A percentile compares a stretch with the other conserved stretches of the same genome.
These are phyloP conservation scores for Scleroderma bovista DNA, from an alignment of 768 basidiomycete species.

Conservation along the genomic window DNA sequence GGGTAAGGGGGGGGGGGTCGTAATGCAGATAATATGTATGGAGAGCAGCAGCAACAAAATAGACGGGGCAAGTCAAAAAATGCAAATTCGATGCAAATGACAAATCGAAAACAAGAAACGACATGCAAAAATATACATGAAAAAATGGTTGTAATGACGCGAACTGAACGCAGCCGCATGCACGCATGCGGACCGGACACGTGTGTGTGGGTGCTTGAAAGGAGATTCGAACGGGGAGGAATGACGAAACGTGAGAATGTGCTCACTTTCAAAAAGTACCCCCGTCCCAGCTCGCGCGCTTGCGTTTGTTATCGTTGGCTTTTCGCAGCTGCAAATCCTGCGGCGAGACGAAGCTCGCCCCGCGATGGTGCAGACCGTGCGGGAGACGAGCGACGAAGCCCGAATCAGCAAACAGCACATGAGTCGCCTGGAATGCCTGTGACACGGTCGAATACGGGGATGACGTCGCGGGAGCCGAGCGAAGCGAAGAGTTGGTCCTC, in stretches of 20 bases:
- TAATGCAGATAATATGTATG: slow-evolving; percentile 11
- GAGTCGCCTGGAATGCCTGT: slow-evolving; percentile 31
- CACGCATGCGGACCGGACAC: neutral
- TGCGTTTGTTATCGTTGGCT: slow-evolving; percentile 48
- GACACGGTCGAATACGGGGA: slow-evolving; percentile 20
- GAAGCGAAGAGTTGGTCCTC: slow-evolving; percentile 29
- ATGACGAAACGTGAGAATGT: slow-evolving; percentile 6
- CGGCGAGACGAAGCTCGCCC: slow-evolving; percentile 48
- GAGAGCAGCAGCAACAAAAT: slow-evolving; percentile 6
- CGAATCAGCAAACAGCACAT: slow-evolving; percentile 20
- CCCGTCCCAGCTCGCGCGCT: slow-evolving; percentile 56
- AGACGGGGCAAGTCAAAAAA: slow-evolving; percentile 1
- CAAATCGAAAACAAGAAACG: slow-evolving; percentile 5
- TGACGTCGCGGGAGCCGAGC: slow-evolving; percentile 20
- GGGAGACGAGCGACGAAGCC: slow-evolving; percentile 9
- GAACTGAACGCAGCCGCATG: neutral
- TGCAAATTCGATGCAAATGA: neutral
- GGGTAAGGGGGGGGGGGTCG: slow-evolving; percentile 3
- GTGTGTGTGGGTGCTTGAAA: slow-evolving; percentile 1
- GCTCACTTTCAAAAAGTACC: slow-evolving; percentile 22
- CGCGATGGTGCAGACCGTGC: slow-evolving; percentile 38
- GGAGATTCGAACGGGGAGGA: slow-evolving; percentile 3
- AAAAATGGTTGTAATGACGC: neutral
- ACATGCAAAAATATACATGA: neutral
- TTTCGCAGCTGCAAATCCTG: slow-evolving; percentile 46